Conservation (phyloP, 441 rosid genomes). For the Populus hybrid region DNA sequence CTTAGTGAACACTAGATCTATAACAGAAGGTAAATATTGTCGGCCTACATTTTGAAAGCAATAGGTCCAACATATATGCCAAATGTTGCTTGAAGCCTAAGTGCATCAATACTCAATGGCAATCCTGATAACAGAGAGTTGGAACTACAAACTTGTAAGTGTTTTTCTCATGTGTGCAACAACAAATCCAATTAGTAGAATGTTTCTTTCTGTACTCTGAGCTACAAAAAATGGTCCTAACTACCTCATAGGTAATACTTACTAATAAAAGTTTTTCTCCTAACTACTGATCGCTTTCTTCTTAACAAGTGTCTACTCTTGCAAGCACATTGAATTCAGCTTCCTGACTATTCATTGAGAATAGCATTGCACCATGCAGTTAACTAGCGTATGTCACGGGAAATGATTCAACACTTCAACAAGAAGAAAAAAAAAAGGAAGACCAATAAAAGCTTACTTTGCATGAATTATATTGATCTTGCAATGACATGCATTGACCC, state of each 20-base stretch:
- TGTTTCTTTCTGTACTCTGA: neutral
- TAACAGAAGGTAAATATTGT: neutral
- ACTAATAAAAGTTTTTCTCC: neutral
- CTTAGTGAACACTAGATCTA: neutral
- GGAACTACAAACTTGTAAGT: neutral
- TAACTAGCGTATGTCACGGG: neutral
- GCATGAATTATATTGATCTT: slow-evolving; percentile 71
- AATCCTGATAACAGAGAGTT: neutral
- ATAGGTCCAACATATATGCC: neutral
- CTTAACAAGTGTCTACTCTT: neutral
- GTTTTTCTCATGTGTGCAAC: neutral
- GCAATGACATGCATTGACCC: slow-evolving; percentile 77
- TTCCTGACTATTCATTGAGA: neutral
- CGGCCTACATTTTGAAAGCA: neutral
- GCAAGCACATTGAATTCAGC: neutral
- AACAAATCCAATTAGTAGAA: neutral
- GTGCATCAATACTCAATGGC: neutral
- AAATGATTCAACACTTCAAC: neutral
- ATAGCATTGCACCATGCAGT: neutral
- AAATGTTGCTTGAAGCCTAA: neutral
- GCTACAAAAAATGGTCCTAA: neutral
- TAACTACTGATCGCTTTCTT: neutral
- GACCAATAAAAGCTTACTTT: slow-evolving; percentile 43
- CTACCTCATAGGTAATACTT: neutral
- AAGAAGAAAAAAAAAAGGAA: neutral